phyloP scores from a whole-genome alignment of 108 stramenopile species.

The Fistulifera solaris region DNA sequence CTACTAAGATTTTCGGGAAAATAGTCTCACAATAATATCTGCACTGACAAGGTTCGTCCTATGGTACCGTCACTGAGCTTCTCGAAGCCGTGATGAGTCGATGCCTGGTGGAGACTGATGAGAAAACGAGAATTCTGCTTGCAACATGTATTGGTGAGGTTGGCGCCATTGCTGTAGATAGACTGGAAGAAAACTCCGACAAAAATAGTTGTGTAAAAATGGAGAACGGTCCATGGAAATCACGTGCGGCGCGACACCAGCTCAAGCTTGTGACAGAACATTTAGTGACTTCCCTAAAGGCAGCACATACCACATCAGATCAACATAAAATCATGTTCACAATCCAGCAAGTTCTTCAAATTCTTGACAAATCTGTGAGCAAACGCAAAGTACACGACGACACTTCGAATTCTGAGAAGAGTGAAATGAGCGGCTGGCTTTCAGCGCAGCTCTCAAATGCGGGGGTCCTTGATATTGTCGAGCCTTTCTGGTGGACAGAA shows the following conservation, averaged over 20 bases:
- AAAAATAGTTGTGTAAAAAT: slow-evolving; percentile 43
- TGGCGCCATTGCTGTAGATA: slow-evolving; percentile 66
- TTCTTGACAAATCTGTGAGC: slow-evolving; percentile 30
- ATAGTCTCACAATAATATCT: neutral
- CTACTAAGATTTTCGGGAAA: neutral
- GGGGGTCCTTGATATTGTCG: slow-evolving; percentile 57
- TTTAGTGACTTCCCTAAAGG: slow-evolving; percentile 62
- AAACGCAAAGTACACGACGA: slow-evolving; percentile 6
- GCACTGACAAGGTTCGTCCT: slow-evolving; percentile 1
- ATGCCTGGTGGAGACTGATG: slow-evolving; percentile 57
- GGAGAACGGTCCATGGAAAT: slow-evolving; percentile 74
- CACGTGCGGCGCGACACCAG: slow-evolving; percentile 38
- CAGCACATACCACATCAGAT: slow-evolving; percentile 49
- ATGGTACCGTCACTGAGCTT: slow-evolving; percentile 47
- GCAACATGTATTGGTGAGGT: slow-evolving; percentile 76
- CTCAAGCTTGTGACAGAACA: slow-evolving; percentile 65
- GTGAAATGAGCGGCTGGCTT: slow-evolving; percentile 59
- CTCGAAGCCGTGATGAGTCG: slow-evolving; percentile 54
- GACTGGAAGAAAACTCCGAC: slow-evolving; percentile 19
- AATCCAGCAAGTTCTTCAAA: slow-evolving; percentile 69
- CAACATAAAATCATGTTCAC: slow-evolving; percentile 79
- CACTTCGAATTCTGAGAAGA: slow-evolving; percentile 4
- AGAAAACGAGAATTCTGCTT: slow-evolving; percentile 36
- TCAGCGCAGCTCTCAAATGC: slow-evolving; percentile 44
- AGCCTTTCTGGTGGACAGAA: slow-evolving; percentile 71